A percentile compares a stretch with the other conserved stretches of the same genome.
Conservation (phyloP, 441 rosid species). For the Aquilaria agallochum region DNA sequence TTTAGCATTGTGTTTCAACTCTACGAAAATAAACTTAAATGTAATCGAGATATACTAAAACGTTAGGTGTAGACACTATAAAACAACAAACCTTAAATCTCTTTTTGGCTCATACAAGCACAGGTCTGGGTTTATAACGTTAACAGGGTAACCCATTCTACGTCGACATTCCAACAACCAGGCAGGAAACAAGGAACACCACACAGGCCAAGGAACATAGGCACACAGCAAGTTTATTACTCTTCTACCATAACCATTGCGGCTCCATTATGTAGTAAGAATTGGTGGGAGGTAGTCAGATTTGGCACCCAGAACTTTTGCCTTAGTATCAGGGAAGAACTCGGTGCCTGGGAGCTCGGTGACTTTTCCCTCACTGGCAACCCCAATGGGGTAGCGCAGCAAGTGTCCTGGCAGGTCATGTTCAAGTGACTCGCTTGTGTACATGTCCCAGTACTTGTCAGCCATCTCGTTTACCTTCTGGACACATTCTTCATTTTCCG, state of each 20-base stretch:
- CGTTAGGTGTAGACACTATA: too few relatives aligned
- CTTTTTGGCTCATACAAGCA: too few relatives aligned
- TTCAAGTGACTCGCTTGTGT: conserved; percentile 9
- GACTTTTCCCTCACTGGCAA: conserved; percentile 13
- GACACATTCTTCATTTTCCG: conserved; percentile 21
- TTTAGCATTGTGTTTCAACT: too few relatives aligned
- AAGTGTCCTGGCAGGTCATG: conserved; percentile 25
- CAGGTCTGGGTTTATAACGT: too few relatives aligned
- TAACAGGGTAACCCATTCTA: too few relatives aligned
- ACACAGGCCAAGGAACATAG: too few relatives aligned
- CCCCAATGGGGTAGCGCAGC: conserved; percentile 19
- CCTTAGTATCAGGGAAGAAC: conserved; percentile 27
- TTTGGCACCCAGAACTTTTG: conserved; percentile 20
- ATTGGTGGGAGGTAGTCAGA: conserved; percentile 17
- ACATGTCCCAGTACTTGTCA: conserved; percentile 16
- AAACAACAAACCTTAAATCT: too few relatives aligned
- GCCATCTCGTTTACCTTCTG: conserved; percentile 21
- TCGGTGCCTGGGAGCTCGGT: conserved; percentile 15
- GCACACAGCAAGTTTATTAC: too few relatives aligned
- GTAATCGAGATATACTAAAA: too few relatives aligned
- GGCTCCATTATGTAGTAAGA: conserved; percentile 16
- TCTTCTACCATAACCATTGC: background rate
- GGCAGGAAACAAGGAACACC: too few relatives aligned
- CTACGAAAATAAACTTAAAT: too few relatives aligned
- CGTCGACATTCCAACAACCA: too few relatives aligned